Conservation (phyloP, 1,284 basidiomycete species). For the Rhodofomes roseus region DNA sequence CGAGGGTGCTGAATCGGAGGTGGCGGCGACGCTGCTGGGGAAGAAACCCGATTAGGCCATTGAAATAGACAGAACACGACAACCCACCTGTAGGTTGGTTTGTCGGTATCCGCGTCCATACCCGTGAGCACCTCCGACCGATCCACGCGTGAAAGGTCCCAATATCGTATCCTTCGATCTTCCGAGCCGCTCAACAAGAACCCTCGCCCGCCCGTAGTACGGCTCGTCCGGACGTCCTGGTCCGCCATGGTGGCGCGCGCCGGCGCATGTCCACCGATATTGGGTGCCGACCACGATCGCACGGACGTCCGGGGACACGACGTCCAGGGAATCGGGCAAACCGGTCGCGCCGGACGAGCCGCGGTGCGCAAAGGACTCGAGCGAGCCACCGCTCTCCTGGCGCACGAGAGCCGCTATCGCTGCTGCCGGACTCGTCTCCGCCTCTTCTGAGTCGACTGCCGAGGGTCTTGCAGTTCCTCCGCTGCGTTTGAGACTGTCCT, state of each 20-base stretch:
- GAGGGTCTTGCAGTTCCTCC: constrained; percentile 47
- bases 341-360: constrained; percentile 15
- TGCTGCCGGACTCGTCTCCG: constrained; percentile 58
- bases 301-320: constrained; percentile 58
- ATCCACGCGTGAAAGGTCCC: constrained; percentile 76
- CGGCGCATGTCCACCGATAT: constrained; percentile 63
- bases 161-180: constrained; percentile 76
- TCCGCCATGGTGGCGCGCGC: constrained; percentile 55
- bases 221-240: constrained; percentile 34
- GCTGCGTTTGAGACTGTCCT: constrained; percentile 36
- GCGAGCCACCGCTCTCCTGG: constrained; percentile 30
- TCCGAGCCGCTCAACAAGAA: constrained; percentile 82
- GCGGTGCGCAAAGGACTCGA: constrained; percentile 15
- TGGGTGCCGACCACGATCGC: constrained; percentile 66
- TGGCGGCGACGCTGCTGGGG: constrained; percentile 30
- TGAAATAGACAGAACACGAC: constrained; percentile 11
- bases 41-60: not conserved
- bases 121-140: constrained; percentile 73
- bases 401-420: constrained; percentile 60
- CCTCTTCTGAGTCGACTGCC: constrained; percentile 48
- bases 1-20: constrained; percentile 40
- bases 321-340: constrained; percentile 28
- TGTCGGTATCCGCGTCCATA: constrained; percentile 62
- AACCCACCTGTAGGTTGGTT: constrained; percentile 62
- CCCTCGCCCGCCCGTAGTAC: constrained; percentile 42